Evolutionary conservation across 2,329 filamentous ascomycete species (phyloP), one percentile per base, ranked within the genome.

Genomic region (Chaetoscypha palmicola): DNA sequence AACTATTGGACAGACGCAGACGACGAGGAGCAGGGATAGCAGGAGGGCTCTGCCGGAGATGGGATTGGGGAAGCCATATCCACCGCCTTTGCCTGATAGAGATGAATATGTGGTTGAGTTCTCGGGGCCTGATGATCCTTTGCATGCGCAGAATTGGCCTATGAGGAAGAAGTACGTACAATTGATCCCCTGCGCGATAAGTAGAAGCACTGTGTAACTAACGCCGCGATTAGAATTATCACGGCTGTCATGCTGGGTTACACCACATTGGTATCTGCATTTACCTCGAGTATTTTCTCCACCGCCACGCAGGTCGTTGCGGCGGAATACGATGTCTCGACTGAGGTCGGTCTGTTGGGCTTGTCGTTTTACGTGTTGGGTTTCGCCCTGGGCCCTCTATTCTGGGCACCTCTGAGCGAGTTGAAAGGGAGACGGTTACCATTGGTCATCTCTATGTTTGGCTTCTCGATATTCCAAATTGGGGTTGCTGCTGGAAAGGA

Each of bases 131-230:
- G 74, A 89, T 51, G 89, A 95, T 58, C 88, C 88, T 2, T 60
- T 90, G 48, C 88, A 94, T 64, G 83, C 87, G 1, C 85, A 91
- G 66, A 95, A 95, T 62, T 95, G 89, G 89, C 74, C 84, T 0
- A 59, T 85, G 42, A 76, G 68, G 60, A 90, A 86, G 69, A 95
- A 94, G 79, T 78, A 64, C 58, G 73, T 70, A 2, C 11, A 64
- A 48, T 5, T 33, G n/a, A 5, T n/a, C 12, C 4, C 3, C 4
- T 34, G 14, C 16, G 28, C 3, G 28, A 10, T 12, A 31, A 31
- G 28, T 19, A 17, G 31, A 72, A 22, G 26, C 34, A 12, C 16
- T 16, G 64, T 66, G 12, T 20, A 33, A 52, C 55, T 39, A 59
- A 11, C 20, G n/a, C n/a, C n/a, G 34, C 11, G 37, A 7, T 28